Percentiles rank a stretch among this genome's conserved stretches.
phyloP scores from a whole-genome alignment of 2,329 filamentous ascomycete species.

The Aspergillus luchuensis region DNA sequence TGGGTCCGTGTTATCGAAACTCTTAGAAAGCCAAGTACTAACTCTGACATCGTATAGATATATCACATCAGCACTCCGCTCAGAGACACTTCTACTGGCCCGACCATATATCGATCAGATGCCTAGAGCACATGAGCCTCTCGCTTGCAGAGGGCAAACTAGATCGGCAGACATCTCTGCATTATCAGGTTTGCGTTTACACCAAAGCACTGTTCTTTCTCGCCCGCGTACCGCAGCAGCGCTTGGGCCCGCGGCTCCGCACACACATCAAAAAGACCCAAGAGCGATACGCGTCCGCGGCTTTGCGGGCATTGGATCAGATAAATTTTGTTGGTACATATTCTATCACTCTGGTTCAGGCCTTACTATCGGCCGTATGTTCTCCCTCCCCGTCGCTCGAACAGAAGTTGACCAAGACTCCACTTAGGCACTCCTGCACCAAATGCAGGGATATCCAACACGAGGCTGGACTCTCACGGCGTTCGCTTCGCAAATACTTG shows the following conservation, averaged over 20 bases:
- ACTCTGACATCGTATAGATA: neutral
- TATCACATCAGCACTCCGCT: neutral
- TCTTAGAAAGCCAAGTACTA: neutral
- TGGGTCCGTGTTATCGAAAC: neutral
- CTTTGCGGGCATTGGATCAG: neutral
- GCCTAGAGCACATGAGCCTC: constrained; percentile 3
- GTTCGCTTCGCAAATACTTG: neutral
- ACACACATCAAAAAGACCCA: neutral
- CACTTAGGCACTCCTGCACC: neutral
- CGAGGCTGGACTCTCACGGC: neutral
- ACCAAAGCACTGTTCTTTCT: neutral
- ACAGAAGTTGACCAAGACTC: neutral
- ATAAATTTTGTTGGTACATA: neutral
- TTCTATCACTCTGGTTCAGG: neutral
- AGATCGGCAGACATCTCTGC: neutral
- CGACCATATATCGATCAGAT: neutral
- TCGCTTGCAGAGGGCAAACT: neutral
- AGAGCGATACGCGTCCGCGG: neutral
- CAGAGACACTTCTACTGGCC: neutral
- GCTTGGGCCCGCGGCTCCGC: neutral
- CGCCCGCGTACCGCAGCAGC: neutral
- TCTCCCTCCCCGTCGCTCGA: too few species aligned
- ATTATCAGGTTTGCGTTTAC: constrained; percentile 3
- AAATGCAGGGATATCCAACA: neutral
- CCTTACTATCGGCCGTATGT: neutral